These are phyloP conservation scores for Sisymbrium irio DNA, from an alignment of 345 rosid species.

Conservation along the genomic window DNA sequence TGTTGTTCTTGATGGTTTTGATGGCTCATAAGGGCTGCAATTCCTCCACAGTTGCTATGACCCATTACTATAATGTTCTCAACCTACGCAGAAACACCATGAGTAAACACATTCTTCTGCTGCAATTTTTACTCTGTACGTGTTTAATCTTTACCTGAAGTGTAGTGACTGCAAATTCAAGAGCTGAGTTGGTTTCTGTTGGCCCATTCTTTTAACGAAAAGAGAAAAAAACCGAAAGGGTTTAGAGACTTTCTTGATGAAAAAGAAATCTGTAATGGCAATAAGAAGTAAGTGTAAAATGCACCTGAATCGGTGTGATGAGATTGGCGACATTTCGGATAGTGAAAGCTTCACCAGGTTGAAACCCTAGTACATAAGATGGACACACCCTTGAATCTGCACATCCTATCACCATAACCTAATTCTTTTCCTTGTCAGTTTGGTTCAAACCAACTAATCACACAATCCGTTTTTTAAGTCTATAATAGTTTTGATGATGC, in stretches of 20 bases:
- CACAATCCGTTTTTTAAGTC: not conserved
- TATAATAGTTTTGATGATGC: not conserved
- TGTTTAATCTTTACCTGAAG: conserved; percentile 56
- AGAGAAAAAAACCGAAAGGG: not conserved
- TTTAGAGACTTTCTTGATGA: not conserved
- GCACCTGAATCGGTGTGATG: conserved; percentile 76
- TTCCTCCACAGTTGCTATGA: conserved; percentile 91
- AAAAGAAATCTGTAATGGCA: not conserved
- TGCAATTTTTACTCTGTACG: not conserved
- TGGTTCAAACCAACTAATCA: not conserved
- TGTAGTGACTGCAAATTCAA: conserved; percentile 78
- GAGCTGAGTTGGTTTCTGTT: conserved; percentile 92
- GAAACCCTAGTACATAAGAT: conserved; percentile 77
- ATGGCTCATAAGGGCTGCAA: conserved; percentile 80
- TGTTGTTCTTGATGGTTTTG: conserved; percentile 46
- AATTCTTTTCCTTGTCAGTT: conserved; percentile 35
- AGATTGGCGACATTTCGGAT: conserved; percentile 92
- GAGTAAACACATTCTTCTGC: not conserved
- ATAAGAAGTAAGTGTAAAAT: not conserved
- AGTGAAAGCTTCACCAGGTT: conserved; percentile 91
- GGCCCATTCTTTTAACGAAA: conserved; percentile 59
- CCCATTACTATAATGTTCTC: conserved; percentile 79
- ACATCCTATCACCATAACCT: conserved; percentile 97
- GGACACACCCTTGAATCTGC: conserved; percentile 96
- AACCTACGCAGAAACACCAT: conserved; percentile 49